Conservation (phyloP, 1,139 yeast genomes). For the Yamadazyma siamensis region DNA sequence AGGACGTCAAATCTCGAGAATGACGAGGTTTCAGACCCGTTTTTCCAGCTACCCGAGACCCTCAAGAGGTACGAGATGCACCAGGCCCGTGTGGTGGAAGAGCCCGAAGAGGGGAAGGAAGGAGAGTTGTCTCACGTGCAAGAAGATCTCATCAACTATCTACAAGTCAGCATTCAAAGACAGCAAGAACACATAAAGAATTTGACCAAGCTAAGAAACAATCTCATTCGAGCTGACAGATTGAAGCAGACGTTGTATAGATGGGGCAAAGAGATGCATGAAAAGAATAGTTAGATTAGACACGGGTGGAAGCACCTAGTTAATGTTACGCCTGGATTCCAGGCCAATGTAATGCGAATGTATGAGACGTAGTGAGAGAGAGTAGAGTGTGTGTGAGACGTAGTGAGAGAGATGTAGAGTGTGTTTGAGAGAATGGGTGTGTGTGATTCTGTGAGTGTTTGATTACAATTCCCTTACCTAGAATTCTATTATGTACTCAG, state of each 20-base stretch:
- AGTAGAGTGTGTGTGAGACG: too few species aligned
- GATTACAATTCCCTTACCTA: too few species aligned
- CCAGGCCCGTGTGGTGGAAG: constrained; percentile 19
- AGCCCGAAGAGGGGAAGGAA: constrained; percentile 20
- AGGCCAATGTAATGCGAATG: too few species aligned
- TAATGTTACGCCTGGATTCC: too few species aligned
- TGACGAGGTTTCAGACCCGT: constrained; percentile 31
- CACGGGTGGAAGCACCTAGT: too few species aligned
- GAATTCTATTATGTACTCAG: too few species aligned
- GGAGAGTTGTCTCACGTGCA: constrained; percentile 29
- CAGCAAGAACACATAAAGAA: constrained; percentile 88
- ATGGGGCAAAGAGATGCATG: constrained; percentile 88
- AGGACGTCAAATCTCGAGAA: constrained; percentile 15
- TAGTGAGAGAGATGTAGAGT: too few species aligned
- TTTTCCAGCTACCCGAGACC: constrained; percentile 37
- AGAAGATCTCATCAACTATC: constrained; percentile 42
- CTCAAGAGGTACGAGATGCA: constrained; percentile 34
- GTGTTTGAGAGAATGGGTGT: too few species aligned
- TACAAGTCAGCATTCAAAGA: constrained; percentile 65
- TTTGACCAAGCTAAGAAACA: constrained; percentile 65
- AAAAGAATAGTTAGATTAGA: constrained; percentile 58
- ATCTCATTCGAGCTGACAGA: constrained; percentile 74
- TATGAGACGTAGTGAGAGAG: too few species aligned
- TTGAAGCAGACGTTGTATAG: constrained; percentile 62
- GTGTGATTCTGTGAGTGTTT: too few species aligned